Evolutionary conservation across 352 stramenopile genomes (phyloP).

Genomic region (Peronospora destructor): DNA sequence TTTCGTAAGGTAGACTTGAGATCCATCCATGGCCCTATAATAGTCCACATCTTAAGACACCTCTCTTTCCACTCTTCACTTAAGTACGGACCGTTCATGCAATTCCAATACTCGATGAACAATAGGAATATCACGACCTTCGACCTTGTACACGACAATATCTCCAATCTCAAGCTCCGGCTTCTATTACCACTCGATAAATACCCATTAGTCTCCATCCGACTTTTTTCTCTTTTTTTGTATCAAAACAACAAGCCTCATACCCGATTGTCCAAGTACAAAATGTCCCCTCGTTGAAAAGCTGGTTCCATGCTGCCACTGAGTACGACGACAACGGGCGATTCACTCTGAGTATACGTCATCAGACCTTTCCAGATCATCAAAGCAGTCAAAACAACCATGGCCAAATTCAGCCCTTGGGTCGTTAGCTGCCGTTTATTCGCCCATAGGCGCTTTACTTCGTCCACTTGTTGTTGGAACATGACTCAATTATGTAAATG

Average conservation of each 20-base stretch:
- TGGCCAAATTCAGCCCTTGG: slow-evolving; percentile 95
- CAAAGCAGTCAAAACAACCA: slow-evolving; percentile 97
- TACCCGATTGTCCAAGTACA: slow-evolving; percentile 96
- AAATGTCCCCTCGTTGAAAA: slow-evolving; percentile 98
- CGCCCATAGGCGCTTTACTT: slow-evolving; percentile 97
- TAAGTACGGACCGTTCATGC: slow-evolving; percentile 66
- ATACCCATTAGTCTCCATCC: no score
- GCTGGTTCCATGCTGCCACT: slow-evolving; percentile 97
- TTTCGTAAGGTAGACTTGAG: slow-evolving; percentile 96
- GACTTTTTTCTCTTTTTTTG: background rate
- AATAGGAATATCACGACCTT: slow-evolving; percentile 98
- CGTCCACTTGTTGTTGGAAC: slow-evolving; percentile 85
- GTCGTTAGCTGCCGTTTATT: slow-evolving; percentile 97
- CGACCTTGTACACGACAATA: slow-evolving; percentile 96
- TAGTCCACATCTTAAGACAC: background rate
- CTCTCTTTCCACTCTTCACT: background rate
- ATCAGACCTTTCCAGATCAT: slow-evolving; percentile 99
- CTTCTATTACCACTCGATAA: slow-evolving; percentile 38
- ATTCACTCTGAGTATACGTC: slow-evolving; percentile 95
- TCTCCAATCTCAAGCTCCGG: slow-evolving; percentile 78
- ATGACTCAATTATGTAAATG: slow-evolving; percentile 28
- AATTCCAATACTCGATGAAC: slow-evolving; percentile 98
- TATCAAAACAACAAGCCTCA: background rate
- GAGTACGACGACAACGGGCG: slow-evolving; percentile 97
- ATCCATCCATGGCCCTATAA: slow-evolving; percentile 60